Percentiles rank a stretch among this genome's conserved stretches.
Conservation (phyloP, 2,329 filamentous ascomycete genomes). For the Trichoderma aggressivum region DNA sequence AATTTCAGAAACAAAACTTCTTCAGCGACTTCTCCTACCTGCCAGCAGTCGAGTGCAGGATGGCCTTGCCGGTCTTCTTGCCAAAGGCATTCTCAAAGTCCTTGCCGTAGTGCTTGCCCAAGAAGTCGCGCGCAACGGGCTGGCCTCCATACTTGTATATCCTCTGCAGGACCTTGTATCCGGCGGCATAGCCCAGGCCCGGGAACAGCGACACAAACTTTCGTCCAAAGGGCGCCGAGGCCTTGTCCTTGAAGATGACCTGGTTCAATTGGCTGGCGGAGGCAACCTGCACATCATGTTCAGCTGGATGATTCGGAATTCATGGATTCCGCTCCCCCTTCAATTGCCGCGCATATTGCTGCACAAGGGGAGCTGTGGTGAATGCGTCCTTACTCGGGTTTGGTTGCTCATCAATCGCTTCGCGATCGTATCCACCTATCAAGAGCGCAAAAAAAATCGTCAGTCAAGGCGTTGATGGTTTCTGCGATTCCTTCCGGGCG, state of each 20-base stretch:
- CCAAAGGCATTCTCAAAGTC: conserved; percentile 88
- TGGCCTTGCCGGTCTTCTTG: conserved; percentile 95
- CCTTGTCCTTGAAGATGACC: conserved; percentile 92
- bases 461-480: background rate
- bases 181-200: conserved; percentile 92
- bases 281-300: conserved; percentile 30
- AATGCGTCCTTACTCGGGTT: conserved; percentile 56
- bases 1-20: background rate
- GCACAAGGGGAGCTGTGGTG: background rate
- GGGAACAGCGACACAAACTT: conserved; percentile 98
- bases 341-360: background rate
- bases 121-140: conserved; percentile 88
- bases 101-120: conserved; percentile 73
- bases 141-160: conserved; percentile 99
- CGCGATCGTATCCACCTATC: conserved; percentile 90
- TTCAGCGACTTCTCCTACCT: conserved; percentile 48
- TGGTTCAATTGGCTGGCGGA: conserved; percentile 65
- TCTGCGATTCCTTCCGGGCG: conserved; percentile 7
- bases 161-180: conserved; percentile 95
- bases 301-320: conserved; percentile 17
- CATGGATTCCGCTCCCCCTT: conserved; percentile 1
- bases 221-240: conserved; percentile 61
- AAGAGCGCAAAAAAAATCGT: conserved; percentile 5
- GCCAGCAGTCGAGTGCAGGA: conserved; percentile 95
- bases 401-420: conserved; percentile 99